Evolutionary conservation across 2,329 filamentous ascomycete genomes (phyloP).

Genomic region (Xenosphaeropsis pyriputrescens): DNA sequence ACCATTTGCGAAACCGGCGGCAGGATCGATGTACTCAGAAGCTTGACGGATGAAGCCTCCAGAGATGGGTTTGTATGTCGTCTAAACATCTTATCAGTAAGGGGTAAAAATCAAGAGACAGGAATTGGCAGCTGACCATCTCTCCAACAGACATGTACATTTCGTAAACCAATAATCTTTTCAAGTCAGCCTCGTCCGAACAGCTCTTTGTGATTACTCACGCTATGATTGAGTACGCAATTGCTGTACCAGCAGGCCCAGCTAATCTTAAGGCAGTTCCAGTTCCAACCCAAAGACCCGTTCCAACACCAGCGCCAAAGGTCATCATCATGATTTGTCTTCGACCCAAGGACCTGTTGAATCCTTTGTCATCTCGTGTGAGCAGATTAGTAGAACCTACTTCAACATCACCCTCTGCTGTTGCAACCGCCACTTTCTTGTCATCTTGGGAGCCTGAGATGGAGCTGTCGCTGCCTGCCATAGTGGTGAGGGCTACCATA

Average conservation of each 20-base stretch:
- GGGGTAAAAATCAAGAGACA: slow-evolving; percentile 25
- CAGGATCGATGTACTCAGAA: slow-evolving; percentile 42
- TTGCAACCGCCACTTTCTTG: no score
- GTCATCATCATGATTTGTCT: slow-evolving; percentile 23
- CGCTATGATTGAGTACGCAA: slow-evolving; percentile 19
- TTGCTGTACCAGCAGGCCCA: slow-evolving; percentile 17
- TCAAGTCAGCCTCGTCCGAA: neutral
- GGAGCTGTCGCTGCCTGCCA: no score
- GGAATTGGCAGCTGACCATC: neutral
- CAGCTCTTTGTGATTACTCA: slow-evolving; percentile 4
- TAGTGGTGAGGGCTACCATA: no score
- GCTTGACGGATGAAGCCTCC: slow-evolving; percentile 47
- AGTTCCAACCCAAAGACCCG: slow-evolving; percentile 21
- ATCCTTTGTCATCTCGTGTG: neutral
- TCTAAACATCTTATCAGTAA: slow-evolving; percentile 18
- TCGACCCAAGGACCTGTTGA: neutral
- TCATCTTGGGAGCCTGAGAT: no score
- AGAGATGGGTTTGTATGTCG: slow-evolving; percentile 36
- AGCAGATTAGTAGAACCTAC: neutral
- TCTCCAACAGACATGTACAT: slow-evolving; percentile 10
- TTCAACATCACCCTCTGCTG: neutral
- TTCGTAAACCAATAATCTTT: slow-evolving; percentile 17
- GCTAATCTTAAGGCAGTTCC: slow-evolving; percentile 19
- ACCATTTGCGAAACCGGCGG: slow-evolving; percentile 33
- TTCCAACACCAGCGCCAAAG: slow-evolving; percentile 21